These are phyloP conservation scores for Lyophyllum decastes DNA, from an alignment of 768 basidiomycete species.

Conservation along the genomic window DNA sequence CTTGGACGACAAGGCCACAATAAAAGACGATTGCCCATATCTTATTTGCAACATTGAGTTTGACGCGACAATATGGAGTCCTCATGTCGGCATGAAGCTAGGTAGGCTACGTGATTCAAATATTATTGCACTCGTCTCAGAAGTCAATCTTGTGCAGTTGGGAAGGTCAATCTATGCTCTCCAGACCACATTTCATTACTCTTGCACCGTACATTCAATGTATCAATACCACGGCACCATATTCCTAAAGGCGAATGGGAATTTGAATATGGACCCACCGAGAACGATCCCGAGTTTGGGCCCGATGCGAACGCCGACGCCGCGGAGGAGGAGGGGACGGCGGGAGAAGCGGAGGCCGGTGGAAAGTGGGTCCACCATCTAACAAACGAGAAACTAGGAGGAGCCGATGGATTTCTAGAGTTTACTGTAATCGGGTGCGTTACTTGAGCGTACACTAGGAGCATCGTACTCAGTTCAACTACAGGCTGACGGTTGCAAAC, in stretches of 20 bases:
- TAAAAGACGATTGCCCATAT: conserved; percentile 86
- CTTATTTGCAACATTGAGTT: conserved; percentile 74
- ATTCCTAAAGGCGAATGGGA: conserved; percentile 80
- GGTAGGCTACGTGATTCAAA: conserved; percentile 43
- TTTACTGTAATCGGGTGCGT: conserved; percentile 90
- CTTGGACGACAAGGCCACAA: conserved; percentile 57
- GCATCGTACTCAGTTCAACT: conserved; percentile 10
- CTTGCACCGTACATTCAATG: conserved; percentile 90
- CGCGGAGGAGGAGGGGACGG: conserved; percentile 18
- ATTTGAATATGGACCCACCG: conserved; percentile 84
- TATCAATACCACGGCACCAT: conserved; percentile 90
- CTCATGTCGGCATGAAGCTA: conserved; percentile 77
- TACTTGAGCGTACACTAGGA: neutral
- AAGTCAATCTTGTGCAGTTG: conserved; percentile 47
- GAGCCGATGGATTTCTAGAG: conserved; percentile 62
- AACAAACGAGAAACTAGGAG: conserved; percentile 73
- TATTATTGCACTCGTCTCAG: neutral
- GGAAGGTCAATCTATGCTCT: conserved; percentile 86
- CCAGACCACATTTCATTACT: conserved; percentile 92
- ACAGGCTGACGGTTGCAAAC: conserved; percentile 84
- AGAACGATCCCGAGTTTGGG: conserved; percentile 77
- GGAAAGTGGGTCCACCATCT: conserved; percentile 81
- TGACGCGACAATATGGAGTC: conserved; percentile 88
- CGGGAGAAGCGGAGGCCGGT: conserved; percentile 35
- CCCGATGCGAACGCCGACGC: conserved; percentile 28